Evolutionary conservation across 768 basidiomycete species (phyloP), one percentile per base, ranked within the genome.

Genomic region (Xerocomellus intermedius): DNA sequence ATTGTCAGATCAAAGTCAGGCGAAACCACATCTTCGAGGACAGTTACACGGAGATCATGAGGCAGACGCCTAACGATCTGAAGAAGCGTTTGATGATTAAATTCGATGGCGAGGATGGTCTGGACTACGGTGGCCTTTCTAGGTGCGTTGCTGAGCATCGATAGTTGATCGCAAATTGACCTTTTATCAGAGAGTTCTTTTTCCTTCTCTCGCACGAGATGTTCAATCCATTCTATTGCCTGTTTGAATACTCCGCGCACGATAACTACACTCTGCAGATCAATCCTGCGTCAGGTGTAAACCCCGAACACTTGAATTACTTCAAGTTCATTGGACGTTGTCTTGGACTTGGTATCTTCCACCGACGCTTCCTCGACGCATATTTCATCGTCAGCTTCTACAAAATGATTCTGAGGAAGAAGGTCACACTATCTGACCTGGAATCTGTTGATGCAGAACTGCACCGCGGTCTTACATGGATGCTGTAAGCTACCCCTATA

Each of bases 41-140:
- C 70, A 93, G 91, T 74, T 99, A 98, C 75, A 95, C 94, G 58
- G 97, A 99, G 77, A 98, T 99, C 64, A 98, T 99, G 97, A 82
- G 95, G 57, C 97, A 98, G 77, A 95, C 93, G 13, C 96, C 97
- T 5, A 97, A 91, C 68, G 97, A 99, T 73, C 73, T 99, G 64
- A 98, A 98, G 86, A 99, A 99, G 77, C 80, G 97, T 44, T 73
- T 98, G 63, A 98, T 98, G 97, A 98, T 98, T 77, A 99, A 98
- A 77, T 99, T 99, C 73, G 95, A 97, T 64, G 97, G 97, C 32
- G 97, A 99, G 71, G 97, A 98, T 71, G 97, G 97, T 69, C 75
- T 98, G 60, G 97, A 99, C 79, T 99, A 99, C 69, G 97, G 97
- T 69, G 97, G 97, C 73, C 76, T 98, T 54, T 97, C 95, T 38